Percentiles rank a stretch among this genome's conserved stretches.
Conservation (phyloP, 495 filamentous ascomycete genomes). For the Entonaema liquescens region DNA sequence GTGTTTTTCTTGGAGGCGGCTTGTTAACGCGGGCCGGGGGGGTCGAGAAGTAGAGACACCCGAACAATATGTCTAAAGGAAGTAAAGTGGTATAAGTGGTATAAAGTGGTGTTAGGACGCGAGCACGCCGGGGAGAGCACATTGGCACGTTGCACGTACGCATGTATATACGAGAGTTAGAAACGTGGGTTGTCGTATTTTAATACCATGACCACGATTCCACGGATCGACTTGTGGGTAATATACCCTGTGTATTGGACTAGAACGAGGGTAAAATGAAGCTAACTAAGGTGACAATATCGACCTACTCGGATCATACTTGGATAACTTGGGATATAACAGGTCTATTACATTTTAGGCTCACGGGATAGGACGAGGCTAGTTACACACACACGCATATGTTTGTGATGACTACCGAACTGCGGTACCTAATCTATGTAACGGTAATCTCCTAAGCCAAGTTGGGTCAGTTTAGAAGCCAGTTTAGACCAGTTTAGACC, state of each 20-base stretch:
- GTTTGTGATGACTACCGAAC: constrained; percentile 31
- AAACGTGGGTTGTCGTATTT: constrained; percentile 28
- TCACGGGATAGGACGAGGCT: constrained; percentile 26
- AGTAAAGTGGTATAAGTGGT: constrained; percentile 4
- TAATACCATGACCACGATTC: constrained; percentile 21
- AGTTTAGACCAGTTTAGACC: neutral
- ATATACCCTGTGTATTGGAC: constrained; percentile 4
- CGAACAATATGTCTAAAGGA: constrained; percentile 3
- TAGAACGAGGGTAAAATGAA: constrained; percentile 22
- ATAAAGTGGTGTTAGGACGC: neutral
- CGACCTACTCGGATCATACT: neutral
- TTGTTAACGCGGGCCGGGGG: neutral
- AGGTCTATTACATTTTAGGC: constrained; percentile 34
- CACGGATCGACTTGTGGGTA: constrained; percentile 26
- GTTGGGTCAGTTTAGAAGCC: neutral
- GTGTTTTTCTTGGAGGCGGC: neutral
- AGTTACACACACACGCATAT: constrained; percentile 26
- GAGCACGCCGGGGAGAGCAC: neutral
- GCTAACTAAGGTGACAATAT: constrained; percentile 18
- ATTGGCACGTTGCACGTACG: constrained; percentile 5
- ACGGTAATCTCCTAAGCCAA: constrained; percentile 21
- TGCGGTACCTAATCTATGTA: constrained; percentile 20
- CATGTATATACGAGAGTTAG: constrained; percentile 18
- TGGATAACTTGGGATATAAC: constrained; percentile 23
- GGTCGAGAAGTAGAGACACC: neutral